Conservation (phyloP, 805 yeast species). For the Nakazawaea sp. region DNA sequence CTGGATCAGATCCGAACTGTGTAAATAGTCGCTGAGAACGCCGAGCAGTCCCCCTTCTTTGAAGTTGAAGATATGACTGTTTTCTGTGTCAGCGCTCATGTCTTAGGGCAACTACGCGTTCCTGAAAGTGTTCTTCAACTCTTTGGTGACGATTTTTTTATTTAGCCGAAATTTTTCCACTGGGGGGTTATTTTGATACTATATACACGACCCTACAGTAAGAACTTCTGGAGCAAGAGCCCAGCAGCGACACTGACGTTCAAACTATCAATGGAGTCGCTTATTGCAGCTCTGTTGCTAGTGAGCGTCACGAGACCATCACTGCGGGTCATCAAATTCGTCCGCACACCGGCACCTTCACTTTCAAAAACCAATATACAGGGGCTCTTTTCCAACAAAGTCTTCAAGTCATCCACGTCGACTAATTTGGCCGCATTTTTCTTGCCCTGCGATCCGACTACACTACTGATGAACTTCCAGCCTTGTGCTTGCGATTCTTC, state of each 20-base stretch:
- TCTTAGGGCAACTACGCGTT: too few species aligned
- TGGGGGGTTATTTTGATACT: too few species aligned
- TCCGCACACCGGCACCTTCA: constrained; percentile 80
- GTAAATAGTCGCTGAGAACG: not conserved
- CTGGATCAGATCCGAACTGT: too few species aligned
- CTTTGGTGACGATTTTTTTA: too few species aligned
- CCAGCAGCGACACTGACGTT: constrained; percentile 91
- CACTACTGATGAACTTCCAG: constrained; percentile 69
- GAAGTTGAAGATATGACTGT: not conserved
- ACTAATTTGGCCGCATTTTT: constrained; percentile 24
- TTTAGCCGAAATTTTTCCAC: too few species aligned
- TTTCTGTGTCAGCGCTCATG: too few species aligned
- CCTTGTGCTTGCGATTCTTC: constrained; percentile 47
- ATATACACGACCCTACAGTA: constrained; percentile 1
- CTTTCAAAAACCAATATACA: constrained; percentile 73
- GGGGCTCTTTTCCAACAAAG: constrained; percentile 44
- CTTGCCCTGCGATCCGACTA: constrained; percentile 29
- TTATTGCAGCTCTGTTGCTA: constrained; percentile 17
- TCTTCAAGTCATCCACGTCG: constrained; percentile 33
- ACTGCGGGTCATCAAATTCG: constrained; percentile 50
- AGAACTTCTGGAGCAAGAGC: constrained; percentile 36
- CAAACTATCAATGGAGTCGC: constrained; percentile 58
- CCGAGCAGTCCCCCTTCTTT: constrained; percentile 1
- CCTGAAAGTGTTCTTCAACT: too few species aligned
- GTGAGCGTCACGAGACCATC: constrained; percentile 41